Percentiles rank a stretch among this genome's conserved stretches.
phyloP scores from a whole-genome alignment of 2,329 filamentous ascomycete genomes.

The Dactylellina haptotyla region DNA sequence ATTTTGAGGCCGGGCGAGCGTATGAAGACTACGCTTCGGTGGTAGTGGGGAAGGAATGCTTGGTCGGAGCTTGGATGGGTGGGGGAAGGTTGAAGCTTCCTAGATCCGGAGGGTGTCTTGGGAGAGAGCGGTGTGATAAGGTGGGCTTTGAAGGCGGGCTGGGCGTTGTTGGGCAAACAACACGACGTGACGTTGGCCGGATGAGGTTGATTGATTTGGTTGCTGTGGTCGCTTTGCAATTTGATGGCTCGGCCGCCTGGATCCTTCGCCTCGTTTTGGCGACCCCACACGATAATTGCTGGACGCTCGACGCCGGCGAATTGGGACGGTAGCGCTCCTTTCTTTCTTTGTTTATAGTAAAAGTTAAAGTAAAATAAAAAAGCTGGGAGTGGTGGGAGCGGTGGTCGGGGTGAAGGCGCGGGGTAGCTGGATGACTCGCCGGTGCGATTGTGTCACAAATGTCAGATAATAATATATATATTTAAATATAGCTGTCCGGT shows the following conservation, averaged over 20 bases:
- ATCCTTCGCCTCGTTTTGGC: constrained; percentile 9
- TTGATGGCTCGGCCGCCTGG: background rate
- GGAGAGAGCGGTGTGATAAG: background rate
- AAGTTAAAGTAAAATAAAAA: too few species aligned
- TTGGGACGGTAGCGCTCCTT: too few species aligned
- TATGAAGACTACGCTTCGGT: too few species aligned
- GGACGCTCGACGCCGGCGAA: too few species aligned
- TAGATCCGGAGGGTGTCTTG: background rate
- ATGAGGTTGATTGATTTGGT: background rate
- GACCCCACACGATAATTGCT: background rate
- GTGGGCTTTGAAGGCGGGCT: background rate
- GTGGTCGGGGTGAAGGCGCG: background rate
- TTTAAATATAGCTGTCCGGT: too few species aligned
- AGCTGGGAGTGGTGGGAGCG: too few species aligned
- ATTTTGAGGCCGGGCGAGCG: too few species aligned
- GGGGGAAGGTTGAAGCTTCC: background rate
- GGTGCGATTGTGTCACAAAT: background rate
- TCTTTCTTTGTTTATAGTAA: too few species aligned
- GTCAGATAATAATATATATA: too few species aligned
- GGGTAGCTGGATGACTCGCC: too few species aligned
- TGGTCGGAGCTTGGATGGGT: too few species aligned
- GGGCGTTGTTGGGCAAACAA: constrained; percentile 14
- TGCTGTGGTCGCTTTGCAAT: background rate
- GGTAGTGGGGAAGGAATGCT: too few species aligned
- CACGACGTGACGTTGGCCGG: background rate